Percentiles rank a stretch among this genome's conserved stretches.
Evolutionary conservation across 371 early-diverging fungal species (phyloP).

Genomic region (Rhizopus microsporus): DNA sequence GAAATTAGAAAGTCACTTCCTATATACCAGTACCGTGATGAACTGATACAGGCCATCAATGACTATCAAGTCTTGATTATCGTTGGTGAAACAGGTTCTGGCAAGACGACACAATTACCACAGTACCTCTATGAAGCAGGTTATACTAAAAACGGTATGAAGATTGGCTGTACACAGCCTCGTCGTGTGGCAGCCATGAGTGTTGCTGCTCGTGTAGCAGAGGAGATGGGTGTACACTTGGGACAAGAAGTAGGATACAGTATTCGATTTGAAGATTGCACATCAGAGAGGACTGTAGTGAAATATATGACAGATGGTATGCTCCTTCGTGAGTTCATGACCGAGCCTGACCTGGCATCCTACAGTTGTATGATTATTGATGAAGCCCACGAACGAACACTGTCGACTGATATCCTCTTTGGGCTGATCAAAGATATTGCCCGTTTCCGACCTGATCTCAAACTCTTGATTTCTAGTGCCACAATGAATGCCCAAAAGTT

Average conservation of each 20-base stretch:
- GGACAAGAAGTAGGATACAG: conserved; percentile 97
- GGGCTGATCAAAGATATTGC: conserved; percentile 97
- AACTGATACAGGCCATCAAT: conserved; percentile 82
- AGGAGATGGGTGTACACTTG: conserved; percentile 93
- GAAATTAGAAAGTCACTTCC: conserved; percentile 93
- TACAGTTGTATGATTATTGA: conserved; percentile 97
- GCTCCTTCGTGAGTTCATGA: conserved; percentile 97
- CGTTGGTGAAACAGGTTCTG: conserved; percentile 98
- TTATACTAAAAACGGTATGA: conserved; percentile 82
- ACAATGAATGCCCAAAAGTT: conserved; percentile 98
- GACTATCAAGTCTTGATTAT: conserved; percentile 89
- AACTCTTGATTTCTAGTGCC: conserved; percentile 98
- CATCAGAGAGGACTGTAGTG: conserved; percentile 91
- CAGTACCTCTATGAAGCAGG: conserved; percentile 98
- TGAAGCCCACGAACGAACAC: conserved; percentile 99
- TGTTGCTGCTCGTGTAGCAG: conserved; percentile 96
- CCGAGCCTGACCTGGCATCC: conserved; percentile 91
- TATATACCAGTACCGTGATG: conserved; percentile 81
- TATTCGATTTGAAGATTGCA: conserved; percentile 98
- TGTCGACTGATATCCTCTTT: conserved; percentile 98
- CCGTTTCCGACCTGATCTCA: conserved; percentile 90
- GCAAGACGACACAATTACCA: conserved; percentile 99
- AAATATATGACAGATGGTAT: conserved; percentile 99
- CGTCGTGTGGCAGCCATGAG: conserved; percentile 99
- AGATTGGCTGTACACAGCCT: conserved; percentile 99